Evolutionary conservation across 1,284 basidiomycete genomes (phyloP), one percentile per base, ranked within the genome.

Genomic region (Tylopilus sp.): DNA sequence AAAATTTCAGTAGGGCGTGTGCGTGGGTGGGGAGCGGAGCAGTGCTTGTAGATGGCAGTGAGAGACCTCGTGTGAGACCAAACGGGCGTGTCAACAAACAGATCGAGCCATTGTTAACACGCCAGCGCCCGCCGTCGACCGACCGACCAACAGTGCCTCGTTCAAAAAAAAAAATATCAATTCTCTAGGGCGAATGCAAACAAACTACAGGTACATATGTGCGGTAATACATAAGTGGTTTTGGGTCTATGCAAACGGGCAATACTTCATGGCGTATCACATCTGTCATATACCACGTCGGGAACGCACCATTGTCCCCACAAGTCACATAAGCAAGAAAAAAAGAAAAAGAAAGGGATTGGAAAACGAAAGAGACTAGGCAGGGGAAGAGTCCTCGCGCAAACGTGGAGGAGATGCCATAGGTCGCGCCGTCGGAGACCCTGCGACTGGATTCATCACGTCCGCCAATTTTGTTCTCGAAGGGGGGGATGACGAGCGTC

Each of bases 381-480:
- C 43, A 18, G 61, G 61, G 1, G 66, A 64, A 5, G 57, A 11
- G 15, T 68, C 65, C 48, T 65, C 64, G 28, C 68, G 64, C 28
- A 63, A 45, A 26, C 64, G 67, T 51, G 64, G 60, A n/a, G 74
- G 71, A 45, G 70, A 68, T 44, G 70, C 58, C 29, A 67, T 60
- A 18, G 64, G 63, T 54, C 71, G 73, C 28, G 61, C 52, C 23
- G 59, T 69, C 23, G 71, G 69, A 15, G 72, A 67, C 7, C 76
- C 77, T 11, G 74, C 76, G 19, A 73, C 70, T 8, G 74, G 68
- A 53, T 76, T 73, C 61, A 79, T 77, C 46, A 77, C 73, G 42
- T 79, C 79, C 50, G 73, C 69, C 61, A 77, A 63, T 68, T 81
- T 77, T 47, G 71, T 67, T 53, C 75, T 69, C 54, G 75, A 70